Percentiles rank a stretch among this genome's conserved stretches.
These are phyloP conservation scores for Mycena floridula DNA, from an alignment of 768 basidiomycete species.

Conservation along the genomic window DNA sequence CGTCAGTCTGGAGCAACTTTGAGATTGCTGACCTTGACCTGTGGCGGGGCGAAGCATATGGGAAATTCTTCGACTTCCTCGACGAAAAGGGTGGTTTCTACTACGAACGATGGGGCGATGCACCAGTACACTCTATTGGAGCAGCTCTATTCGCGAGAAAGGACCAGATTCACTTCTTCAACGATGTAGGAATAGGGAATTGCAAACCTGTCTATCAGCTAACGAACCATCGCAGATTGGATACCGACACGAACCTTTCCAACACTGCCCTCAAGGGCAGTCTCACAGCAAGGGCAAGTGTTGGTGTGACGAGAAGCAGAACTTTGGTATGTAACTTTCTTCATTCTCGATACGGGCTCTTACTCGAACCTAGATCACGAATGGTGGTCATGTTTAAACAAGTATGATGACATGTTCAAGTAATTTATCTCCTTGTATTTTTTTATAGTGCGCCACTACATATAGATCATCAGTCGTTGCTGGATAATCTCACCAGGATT, in stretches of 20 bases:
- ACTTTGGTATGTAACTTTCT: slow-evolving; percentile 51
- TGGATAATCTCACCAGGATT: too few species aligned
- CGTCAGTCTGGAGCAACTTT: slow-evolving; percentile 86
- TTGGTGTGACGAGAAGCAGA: slow-evolving; percentile 73
- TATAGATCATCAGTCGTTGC: too few species aligned
- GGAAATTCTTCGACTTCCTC: slow-evolving; percentile 76
- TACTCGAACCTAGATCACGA: slow-evolving; percentile 51
- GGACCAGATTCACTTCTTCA: slow-evolving; percentile 61
- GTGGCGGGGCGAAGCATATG: slow-evolving; percentile 80
- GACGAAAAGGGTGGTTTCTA: slow-evolving; percentile 83
- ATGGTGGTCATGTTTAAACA: slow-evolving; percentile 85
- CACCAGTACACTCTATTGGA: slow-evolving; percentile 84
- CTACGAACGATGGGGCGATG: slow-evolving; percentile 96
- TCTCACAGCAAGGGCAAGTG: slow-evolving; percentile 75
- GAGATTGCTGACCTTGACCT: slow-evolving; percentile 84
- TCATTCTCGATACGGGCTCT: not conserved
- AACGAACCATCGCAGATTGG: slow-evolving; percentile 17
- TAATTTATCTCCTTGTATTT: slow-evolving; percentile 3
- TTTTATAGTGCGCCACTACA: too few species aligned
- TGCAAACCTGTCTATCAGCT: not conserved
- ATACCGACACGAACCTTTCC: slow-evolving; percentile 91
- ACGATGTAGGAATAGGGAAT: slow-evolving; percentile 60
- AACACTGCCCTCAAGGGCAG: slow-evolving; percentile 83
- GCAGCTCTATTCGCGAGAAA: slow-evolving; percentile 85
- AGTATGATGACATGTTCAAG: slow-evolving; percentile 60